Evolutionary conservation across 139 green algal genomes (phyloP), one percentile per base, ranked within the genome.

Genomic region (Coelastrella sp.): DNA sequence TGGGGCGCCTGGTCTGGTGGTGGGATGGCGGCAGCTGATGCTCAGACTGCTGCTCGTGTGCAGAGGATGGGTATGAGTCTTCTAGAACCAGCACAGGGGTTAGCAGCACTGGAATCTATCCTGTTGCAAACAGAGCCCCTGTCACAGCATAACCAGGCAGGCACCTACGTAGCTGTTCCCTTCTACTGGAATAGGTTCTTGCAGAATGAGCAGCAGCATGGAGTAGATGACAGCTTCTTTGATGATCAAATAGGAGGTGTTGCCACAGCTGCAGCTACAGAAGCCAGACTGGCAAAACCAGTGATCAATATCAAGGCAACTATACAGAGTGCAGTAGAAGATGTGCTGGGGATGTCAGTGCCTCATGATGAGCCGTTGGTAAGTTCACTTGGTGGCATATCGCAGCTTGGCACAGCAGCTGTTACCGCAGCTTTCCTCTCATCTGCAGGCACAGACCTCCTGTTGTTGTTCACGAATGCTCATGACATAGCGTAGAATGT

Each of bases 1-100:
- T 97, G 94, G 94, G 94, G 94, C 38, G 94, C 94, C 6, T 97
- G 94, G 94, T 89, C 92, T 19, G 89, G 85, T 34, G 88, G 53
- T 34, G 91, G 91, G 69, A 94, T 94, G 91, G 91, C 88, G 23
- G 87, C 89, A 4, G 32, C 50, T 35, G 74, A 92, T 83, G 63
- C 90, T 2, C 45, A 68, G 51, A 91, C 89, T 13, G 74, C 85
- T 34, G 84, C 67, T n/a, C 88, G 92, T 34, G 81, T 95, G 68
- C 84, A 89, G 72, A 86, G 79, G 45, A 86, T 93, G 81, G 93
- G 93, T 66, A 91, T 95, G 86, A 86, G 78, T 19, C 78, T 94
- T 1, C 72, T 96, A 35, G 67, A 48, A 34, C 81, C 92, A 23
- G 75, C 85, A 60, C 27, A 72, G 43, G 93, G 92, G 11, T 62